These are phyloP conservation scores for Evernia prunastri DNA, from an alignment of 495 filamentous ascomycete species.

Conservation along the genomic window DNA sequence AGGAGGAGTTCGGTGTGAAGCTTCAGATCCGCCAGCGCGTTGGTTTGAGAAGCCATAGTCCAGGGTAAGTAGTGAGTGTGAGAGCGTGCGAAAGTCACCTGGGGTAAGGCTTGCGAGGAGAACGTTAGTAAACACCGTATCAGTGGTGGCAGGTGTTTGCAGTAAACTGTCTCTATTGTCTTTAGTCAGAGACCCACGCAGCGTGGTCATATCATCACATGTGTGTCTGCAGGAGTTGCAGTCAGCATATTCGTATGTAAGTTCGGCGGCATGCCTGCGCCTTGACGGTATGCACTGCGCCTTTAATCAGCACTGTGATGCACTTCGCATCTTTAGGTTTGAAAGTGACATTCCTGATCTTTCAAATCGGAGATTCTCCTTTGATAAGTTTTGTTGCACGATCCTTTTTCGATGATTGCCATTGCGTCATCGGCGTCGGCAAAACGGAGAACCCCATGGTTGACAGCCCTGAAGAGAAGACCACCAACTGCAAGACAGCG, in stretches of 20 bases:
- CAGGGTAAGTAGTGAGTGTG: neutral
- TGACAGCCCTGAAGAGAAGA: neutral
- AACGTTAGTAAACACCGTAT: neutral
- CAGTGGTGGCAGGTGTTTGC: neutral
- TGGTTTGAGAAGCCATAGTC: neutral
- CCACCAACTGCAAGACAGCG: neutral
- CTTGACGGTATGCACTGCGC: neutral
- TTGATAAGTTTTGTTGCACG: neutral
- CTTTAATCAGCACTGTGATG: neutral
- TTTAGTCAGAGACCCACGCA: neutral
- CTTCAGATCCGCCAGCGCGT: constrained; percentile 1
- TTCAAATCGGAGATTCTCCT: neutral
- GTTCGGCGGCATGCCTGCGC: neutral
- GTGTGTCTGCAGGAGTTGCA: neutral
- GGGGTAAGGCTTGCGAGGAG: neutral
- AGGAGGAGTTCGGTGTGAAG: neutral
- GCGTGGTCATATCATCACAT: neutral
- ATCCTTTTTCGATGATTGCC: neutral
- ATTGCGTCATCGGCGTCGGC: neutral
- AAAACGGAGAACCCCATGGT: neutral
- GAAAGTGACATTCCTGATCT: neutral
- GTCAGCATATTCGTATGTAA: neutral
- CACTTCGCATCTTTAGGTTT: neutral
- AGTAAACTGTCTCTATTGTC: neutral
- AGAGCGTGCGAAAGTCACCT: neutral